Conservation (phyloP, 2,329 filamentous ascomycete species). For the Tolypocladium ovalisporum region DNA sequence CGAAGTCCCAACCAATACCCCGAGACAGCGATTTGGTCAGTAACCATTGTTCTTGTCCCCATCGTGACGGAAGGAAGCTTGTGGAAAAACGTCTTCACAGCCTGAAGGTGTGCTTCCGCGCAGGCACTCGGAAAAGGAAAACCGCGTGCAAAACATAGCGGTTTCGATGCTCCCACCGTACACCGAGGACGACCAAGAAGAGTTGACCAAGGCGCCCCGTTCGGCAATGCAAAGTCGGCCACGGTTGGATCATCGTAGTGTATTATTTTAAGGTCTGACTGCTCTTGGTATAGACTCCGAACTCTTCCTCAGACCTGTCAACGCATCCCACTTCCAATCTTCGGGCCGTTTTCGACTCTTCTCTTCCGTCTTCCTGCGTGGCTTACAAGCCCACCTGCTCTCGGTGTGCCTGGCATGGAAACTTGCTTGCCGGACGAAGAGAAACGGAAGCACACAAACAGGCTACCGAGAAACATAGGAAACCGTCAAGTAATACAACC, state of each 20-base stretch:
- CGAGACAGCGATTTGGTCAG: no score
- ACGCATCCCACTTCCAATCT: slow-evolving; percentile 6
- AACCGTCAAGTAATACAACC: slow-evolving; percentile 25
- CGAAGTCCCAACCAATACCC: no score
- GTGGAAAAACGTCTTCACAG: no score
- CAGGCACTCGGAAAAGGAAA: no score
- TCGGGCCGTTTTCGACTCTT: slow-evolving; percentile 5
- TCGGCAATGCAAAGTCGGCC: not conserved
- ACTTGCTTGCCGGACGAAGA: slow-evolving; percentile 3
- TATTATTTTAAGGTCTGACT: slow-evolving; percentile 25
- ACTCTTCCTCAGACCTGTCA: not conserved
- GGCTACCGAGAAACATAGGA: slow-evolving; percentile 18
- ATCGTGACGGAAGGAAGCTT: no score
- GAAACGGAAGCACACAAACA: slow-evolving; percentile 12
- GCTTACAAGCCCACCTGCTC: slow-evolving; percentile 2
- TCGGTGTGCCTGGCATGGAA: not conserved
- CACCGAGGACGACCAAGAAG: no score
- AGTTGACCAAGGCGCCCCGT: not conserved
- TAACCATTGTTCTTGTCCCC: no score
- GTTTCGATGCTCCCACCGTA: no score
- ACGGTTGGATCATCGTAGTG: slow-evolving; percentile 21
- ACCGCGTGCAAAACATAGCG: no score
- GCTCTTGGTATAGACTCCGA: slow-evolving; percentile 16
- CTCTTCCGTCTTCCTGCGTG: slow-evolving; percentile 2
- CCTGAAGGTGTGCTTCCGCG: no score